phyloP scores from a whole-genome alignment of 768 basidiomycete species.

The Amanita muscaria region DNA sequence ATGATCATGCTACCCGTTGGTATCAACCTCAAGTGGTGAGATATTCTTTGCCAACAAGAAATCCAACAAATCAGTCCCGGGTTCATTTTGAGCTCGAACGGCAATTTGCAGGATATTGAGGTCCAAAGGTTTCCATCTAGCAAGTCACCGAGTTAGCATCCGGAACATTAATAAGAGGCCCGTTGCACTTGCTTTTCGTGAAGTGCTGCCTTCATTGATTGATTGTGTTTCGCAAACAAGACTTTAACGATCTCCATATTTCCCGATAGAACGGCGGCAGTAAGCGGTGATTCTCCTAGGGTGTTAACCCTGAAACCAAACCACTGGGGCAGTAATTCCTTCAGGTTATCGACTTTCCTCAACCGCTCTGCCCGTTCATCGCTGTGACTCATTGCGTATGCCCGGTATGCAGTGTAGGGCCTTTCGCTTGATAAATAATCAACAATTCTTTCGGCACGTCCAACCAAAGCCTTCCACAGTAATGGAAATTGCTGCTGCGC shows the following conservation, averaged over 20 bases:
- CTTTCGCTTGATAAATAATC: conserved; percentile 39
- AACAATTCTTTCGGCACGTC: conserved; percentile 26
- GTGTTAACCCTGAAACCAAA: conserved; percentile 41
- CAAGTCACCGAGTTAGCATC: neutral
- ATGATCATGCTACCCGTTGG: conserved; percentile 30
- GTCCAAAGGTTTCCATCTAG: conserved; percentile 37
- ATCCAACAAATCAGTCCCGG: conserved; percentile 31
- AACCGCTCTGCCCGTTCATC: conserved; percentile 35
- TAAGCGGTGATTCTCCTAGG: conserved; percentile 45
- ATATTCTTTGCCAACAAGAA: conserved; percentile 40
- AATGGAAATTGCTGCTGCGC: conserved; percentile 17
- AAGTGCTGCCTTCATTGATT: conserved; percentile 31
- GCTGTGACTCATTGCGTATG: conserved; percentile 35
- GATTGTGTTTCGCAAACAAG: conserved; percentile 34
- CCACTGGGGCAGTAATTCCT: conserved; percentile 34
- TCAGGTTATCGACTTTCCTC: conserved; percentile 29
- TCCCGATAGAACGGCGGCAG: conserved; percentile 31
- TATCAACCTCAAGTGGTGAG: conserved; percentile 34
- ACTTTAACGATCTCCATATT: conserved; percentile 33
- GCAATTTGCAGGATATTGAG: conserved; percentile 39
- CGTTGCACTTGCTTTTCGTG: conserved; percentile 31
- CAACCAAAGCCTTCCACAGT: conserved; percentile 36
- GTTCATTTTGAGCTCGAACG: conserved; percentile 17
- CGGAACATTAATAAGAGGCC: too few species aligned
- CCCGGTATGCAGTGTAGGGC: conserved; percentile 41